A percentile compares a stretch with the other conserved stretches of the same genome.
Conservation (phyloP, 495 filamentous ascomycete species). For the Aspergillus nidulans region DNA sequence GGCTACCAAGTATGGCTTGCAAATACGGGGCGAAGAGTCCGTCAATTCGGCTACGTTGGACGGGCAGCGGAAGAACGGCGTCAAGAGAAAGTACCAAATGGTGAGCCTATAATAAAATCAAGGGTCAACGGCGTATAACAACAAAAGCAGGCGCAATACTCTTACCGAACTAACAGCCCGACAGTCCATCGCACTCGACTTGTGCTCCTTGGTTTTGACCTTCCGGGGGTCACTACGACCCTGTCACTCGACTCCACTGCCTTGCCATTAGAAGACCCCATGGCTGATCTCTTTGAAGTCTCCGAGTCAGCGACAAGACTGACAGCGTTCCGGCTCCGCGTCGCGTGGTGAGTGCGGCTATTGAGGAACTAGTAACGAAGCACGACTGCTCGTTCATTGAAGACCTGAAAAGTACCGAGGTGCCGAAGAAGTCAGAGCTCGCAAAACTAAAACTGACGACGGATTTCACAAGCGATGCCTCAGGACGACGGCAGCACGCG, state of each 20-base stretch:
- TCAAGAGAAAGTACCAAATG: constrained; percentile 82
- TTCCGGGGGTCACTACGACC: constrained; percentile 6
- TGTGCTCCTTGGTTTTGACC: constrained; percentile 24
- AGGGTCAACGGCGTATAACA: neutral
- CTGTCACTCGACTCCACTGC: constrained; percentile 20
- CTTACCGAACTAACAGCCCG: constrained; percentile 59
- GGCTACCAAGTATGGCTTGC: constrained; percentile 74
- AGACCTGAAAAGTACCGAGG: neutral
- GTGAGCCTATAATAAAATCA: constrained; percentile 52
- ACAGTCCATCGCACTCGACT: constrained; percentile 48
- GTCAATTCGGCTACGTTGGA: constrained; percentile 59
- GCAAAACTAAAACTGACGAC: constrained; percentile 1
- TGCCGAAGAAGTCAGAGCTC: neutral
- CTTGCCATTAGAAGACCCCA: constrained; percentile 28
- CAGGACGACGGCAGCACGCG: constrained; percentile 1
- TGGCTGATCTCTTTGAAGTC: constrained; percentile 8
- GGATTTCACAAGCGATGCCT: constrained; percentile 4
- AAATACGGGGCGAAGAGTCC: constrained; percentile 70
- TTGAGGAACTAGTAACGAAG: neutral
- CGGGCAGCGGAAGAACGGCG: constrained; percentile 79
- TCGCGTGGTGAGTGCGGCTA: neutral
- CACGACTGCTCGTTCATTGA: neutral
- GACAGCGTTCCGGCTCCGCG: constrained; percentile 1
- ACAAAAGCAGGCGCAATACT: neutral
- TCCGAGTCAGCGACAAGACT: constrained; percentile 8